Evolutionary conservation across 257 asterid species (phyloP), one percentile per base, ranked within the genome.

Genomic region (Linderniella brevidens): DNA sequence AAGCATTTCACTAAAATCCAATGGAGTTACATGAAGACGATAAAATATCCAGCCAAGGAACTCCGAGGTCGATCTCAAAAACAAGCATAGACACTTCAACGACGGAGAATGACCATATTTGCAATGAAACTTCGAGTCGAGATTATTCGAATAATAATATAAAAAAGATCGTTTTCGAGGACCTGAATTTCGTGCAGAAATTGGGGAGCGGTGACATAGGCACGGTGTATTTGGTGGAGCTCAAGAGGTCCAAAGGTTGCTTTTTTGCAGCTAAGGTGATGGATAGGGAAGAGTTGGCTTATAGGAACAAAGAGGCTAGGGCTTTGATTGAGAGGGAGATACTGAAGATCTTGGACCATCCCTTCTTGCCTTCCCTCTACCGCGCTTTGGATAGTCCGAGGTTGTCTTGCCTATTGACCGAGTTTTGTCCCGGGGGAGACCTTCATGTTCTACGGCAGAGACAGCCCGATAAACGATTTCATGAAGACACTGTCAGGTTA

Each of bases 261-360:
- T 77, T 80, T 75, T 90, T 90, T 3, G 92, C 93, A 6, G 78
- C 75, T 65, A 73, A 80, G 60, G 78, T 77, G 93, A 84, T 77
- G 51, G 86, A 79, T 54, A 84, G 73, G 19, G 86, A 84, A 54
- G 87, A 84, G 72, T 53, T 84, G 67, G 79, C 66, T 17, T 46
- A 60, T 57, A 66, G 92, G 74, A 71, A 63, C 50, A 80, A 77
- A 54, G 93, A 80, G 63, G 52, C 64, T 17, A 78, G 95, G 59
- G 93, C 95, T 14, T 66, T 53, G 63, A 55, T 57, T 32, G 92
- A 84, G 65, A 80, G 57, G 73, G 92, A 84, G 57, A 67, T 84
- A 29, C 81, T 80, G 48, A 66, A 69, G 62, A 65, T 71, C 69
- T 64, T 84, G 78, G 79, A 84, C n/a, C 95, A 84, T 60, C 93